These are phyloP conservation scores for Tricholoma matsutake DNA, from an alignment of 768 basidiomycete species.

Conservation along the genomic window DNA sequence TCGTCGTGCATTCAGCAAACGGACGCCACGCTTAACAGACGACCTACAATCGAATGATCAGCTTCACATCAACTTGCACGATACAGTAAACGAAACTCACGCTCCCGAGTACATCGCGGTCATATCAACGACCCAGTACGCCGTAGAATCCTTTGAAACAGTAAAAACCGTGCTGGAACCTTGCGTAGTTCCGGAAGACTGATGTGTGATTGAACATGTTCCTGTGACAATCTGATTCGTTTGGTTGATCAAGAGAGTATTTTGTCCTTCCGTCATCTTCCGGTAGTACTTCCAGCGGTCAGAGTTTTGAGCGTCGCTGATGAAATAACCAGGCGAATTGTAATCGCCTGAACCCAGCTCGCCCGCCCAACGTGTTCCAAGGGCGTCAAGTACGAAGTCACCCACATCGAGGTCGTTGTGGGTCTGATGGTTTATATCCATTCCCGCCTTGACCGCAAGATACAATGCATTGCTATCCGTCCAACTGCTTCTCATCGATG, in stretches of 20 bases:
- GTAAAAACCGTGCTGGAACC: slow-evolving; percentile 80
- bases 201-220: slow-evolving; percentile 56
- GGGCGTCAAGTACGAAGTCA: slow-evolving; percentile 92
- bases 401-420: slow-evolving; percentile 95
- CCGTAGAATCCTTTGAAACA: slow-evolving; percentile 64
- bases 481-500: slow-evolving; percentile 89
- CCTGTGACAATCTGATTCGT: slow-evolving; percentile 79
- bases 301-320: slow-evolving; percentile 61
- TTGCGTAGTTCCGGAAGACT: slow-evolving; percentile 57
- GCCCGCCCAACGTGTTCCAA: slow-evolving; percentile 93
- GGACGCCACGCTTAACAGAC: slow-evolving; percentile 81
- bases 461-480: slow-evolving; percentile 81
- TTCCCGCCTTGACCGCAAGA: slow-evolving; percentile 88
- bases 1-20: slow-evolving; percentile 74
- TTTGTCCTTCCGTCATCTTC: slow-evolving; percentile 97
- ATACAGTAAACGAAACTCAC: slow-evolving; percentile 40
- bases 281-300: slow-evolving; percentile 91
- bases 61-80: not conserved
- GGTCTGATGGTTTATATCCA: slow-evolving; percentile 79
- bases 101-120: slow-evolving; percentile 69
- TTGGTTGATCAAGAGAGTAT: slow-evolving; percentile 76
- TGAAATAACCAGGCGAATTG: slow-evolving; percentile 70
- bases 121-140: slow-evolving; percentile 79
- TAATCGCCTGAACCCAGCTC: slow-evolving; percentile 93
- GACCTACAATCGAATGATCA: slow-evolving; percentile 37